Base-by-base conservation (phyloP, 768 basidiomycete species). In the Rhizopogon vinicolor region DNA sequence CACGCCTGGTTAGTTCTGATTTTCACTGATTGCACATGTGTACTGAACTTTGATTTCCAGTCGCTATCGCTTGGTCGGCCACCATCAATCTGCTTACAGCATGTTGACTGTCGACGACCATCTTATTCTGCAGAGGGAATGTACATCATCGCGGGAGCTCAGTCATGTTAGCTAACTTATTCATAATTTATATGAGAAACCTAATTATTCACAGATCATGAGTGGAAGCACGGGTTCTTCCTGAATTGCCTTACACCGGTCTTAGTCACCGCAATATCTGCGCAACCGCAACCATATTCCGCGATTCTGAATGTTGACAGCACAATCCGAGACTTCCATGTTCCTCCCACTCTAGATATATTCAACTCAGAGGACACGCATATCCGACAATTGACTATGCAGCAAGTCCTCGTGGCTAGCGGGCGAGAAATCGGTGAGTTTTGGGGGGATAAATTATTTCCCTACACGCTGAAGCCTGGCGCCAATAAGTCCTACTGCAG, bases 181-280 rank as follows among this genome's bases (percentile, higher is more conserved):
- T 31, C 55, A 58, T 41, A 37, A 45, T 60, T 54, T 37, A 33
- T 14, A 35, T 56, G 40, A 44, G 52, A 19, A 51, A 65, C 33
- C 59, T 57, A 46, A 62, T 49, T 53, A 42, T 42, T 18, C 40
- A 28, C 62, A 87, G 86, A 87, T 66, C 85, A 87, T 55, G 78
- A 83, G 63, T 89, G 86, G 86, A 86, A 86, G 62, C 81, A 84
- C 60, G 69, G 73, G 1, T 88, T 89, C 70, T 84, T 85, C 63
- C 73, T 78, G 29, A 63, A 82, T 33, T 86, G 86, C 66, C 73
- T 87, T 56, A 77, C 80, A 8, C 86, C 86, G 2, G 79, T 87
- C 46, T 69, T 87, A 39, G 81, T 85, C 60, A 73, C 78, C 7
- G 80, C 82, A 60, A 78, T 81, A 44, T 74, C 79, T 25, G 77